Evolutionary conservation across 306 rosid species (phyloP).

Genomic region (Dryas octopetala): DNA sequence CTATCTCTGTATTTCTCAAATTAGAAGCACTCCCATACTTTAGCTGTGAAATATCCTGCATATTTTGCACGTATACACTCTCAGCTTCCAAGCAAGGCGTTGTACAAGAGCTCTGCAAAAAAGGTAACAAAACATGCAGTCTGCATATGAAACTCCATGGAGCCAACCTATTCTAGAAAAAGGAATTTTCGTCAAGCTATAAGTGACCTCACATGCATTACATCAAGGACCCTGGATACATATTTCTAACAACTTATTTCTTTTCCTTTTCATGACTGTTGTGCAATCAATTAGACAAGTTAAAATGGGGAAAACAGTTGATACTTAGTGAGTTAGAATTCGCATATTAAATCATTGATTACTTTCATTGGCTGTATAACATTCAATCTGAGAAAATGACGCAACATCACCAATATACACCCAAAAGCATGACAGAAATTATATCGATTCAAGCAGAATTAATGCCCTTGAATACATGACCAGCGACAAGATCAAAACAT

Average conservation of each 20-base stretch:
- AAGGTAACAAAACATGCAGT: constrained; percentile 42
- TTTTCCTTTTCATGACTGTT: neutral
- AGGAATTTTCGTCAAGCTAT: constrained; percentile 23
- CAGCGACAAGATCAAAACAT: neutral
- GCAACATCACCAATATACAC: neutral
- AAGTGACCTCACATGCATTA: constrained; percentile 31
- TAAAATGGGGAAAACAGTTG: neutral
- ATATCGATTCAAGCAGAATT: neutral
- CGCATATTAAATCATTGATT: neutral
- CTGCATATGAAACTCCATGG: constrained; percentile 36
- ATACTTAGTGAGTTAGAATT: neutral
- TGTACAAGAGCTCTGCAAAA: constrained; percentile 63
- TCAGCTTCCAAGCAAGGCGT: constrained; percentile 50
- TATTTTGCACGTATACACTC: constrained; percentile 42
- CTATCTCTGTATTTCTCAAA: constrained; percentile 30
- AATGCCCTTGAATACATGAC: neutral
- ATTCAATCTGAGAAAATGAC: neutral
- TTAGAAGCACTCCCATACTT: constrained; percentile 40
- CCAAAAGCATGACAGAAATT: neutral
- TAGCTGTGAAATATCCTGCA: constrained; percentile 43
- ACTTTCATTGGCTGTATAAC: neutral
- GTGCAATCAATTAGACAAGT: neutral
- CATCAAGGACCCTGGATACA: neutral
- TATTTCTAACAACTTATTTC: constrained; percentile 2
- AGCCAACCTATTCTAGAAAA: constrained; percentile 30